phyloP scores from a whole-genome alignment of 2,329 filamentous ascomycete genomes.

The Cercospora beticola region DNA sequence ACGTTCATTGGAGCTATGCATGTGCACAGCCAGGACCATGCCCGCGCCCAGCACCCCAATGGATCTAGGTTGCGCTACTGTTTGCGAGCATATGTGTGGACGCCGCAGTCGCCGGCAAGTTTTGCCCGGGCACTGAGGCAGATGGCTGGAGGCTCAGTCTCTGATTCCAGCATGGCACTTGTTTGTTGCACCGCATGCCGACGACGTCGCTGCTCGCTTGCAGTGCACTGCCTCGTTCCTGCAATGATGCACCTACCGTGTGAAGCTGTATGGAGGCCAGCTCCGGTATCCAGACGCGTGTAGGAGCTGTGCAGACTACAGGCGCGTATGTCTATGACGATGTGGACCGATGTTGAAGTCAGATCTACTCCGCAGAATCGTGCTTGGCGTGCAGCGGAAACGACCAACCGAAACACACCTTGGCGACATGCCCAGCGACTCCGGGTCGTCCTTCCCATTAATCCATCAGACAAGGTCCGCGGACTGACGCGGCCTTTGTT shows the following conservation, averaged over 20 bases:
- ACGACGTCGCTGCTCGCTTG: neutral
- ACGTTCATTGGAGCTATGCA: constrained; percentile 14
- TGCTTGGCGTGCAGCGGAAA: constrained; percentile 14
- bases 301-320: neutral
- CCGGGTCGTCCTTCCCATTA: constrained; percentile 5
- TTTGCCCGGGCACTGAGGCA: neutral
- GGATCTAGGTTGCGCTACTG: neutral
- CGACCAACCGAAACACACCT: constrained; percentile 8
- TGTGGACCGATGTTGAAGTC: constrained; percentile 10
- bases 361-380: constrained; percentile 16
- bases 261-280: neutral
- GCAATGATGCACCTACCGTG: neutral
- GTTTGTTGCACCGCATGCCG: neutral
- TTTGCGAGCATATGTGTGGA: constrained; percentile 6
- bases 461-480: constrained; percentile 1
- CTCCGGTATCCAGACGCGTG: neutral
- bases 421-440: constrained; percentile 11
- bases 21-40: constrained; percentile 19
- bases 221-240: neutral
- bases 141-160: neutral
- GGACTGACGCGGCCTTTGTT: constrained; percentile 14
- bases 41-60: constrained; percentile 10
- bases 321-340: constrained; percentile 15
- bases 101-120: constrained; percentile 4
- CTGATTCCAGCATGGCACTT: neutral